Base-by-base conservation (phyloP, 805 yeast genomes). In the Saturnispora hagleri region DNA sequence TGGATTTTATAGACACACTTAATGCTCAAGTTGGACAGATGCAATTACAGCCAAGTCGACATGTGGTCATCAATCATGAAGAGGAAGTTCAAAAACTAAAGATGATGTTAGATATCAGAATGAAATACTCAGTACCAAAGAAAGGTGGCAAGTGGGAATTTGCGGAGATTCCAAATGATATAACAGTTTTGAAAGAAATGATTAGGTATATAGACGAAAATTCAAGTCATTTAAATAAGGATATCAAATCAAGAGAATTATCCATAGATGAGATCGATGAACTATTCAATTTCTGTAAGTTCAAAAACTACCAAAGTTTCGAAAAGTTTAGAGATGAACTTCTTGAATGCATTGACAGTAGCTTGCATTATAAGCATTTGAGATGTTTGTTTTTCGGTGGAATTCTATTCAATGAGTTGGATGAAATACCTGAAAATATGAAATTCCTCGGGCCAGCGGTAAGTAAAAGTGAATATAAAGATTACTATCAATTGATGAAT, bases 131-230 rank as follows among this genome's bases (percentile, higher is more conserved):
- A 2, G 26, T 43, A 7, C 56, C 56, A 17, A 47, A 53, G n/a
- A 44, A 43, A 10, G 56, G 56, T 15, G 53, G 49, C n/a, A 24
- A 43, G 17, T 53, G 56, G 56, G 50, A 50, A 34, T 53, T 53
- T n/a, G 20, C 38, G 15, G n/a, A 43, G 18, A 24, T 50, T 13
- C 51, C 55, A 13, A 35, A 44, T 13, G 51, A 50, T 48, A 24
- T 47, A 5, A 40, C 18, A 5, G 27, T 24, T 31, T 47, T 53
- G n/a, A 20, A 42, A 28, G 45, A 47, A 15, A 33, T 50, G 31
- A 50, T 53, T 36, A 43, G 13, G 27, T 53, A 47, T 33, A 53
- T 53, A 15, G 56, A 53, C 35, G 35, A 45, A 8, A 41, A 53
- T 26, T 47, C 48, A n/a, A 40, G 28, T 10, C 38, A 46, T 27